Conservation (phyloP, 169 alveolate genomes). For the Cryptosporidium canis region DNA sequence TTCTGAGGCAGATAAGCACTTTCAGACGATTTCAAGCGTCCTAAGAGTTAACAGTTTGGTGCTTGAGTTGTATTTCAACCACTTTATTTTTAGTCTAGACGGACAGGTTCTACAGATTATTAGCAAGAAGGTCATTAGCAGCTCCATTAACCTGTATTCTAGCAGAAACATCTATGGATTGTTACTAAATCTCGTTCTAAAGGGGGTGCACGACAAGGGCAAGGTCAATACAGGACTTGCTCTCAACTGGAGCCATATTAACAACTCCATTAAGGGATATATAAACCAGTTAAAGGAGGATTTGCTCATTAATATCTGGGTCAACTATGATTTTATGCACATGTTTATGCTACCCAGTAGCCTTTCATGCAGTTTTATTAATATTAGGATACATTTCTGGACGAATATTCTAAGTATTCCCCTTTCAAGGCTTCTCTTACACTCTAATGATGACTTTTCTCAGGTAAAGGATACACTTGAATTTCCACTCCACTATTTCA, state of each 20-base stretch:
- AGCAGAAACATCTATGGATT: conserved; percentile 5
- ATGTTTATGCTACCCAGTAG: conserved; percentile 16
- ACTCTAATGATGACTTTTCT: not conserved
- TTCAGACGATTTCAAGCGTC: not conserved
- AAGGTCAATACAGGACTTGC: not conserved
- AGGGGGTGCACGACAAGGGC: conserved; percentile 1
- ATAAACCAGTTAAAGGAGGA: conserved; percentile 30
- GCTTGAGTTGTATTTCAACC: conserved; percentile 11
- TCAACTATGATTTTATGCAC: conserved; percentile 7
- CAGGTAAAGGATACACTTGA: not conserved
- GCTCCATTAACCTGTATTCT: conserved; percentile 12
- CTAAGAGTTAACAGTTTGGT: not conserved
- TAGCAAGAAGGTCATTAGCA: not conserved
- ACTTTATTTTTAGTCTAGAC: conserved; percentile 1
- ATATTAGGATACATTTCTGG: conserved; percentile 34
- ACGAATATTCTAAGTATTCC: conserved; percentile 41
- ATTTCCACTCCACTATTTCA: not conserved
- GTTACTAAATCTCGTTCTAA: not conserved
- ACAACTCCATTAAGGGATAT: conserved; percentile 57
- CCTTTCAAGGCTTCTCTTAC: not conserved
- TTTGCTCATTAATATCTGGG: not conserved
- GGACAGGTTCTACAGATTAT: not conserved
- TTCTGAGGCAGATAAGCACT: not conserved
- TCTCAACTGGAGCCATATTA: conserved; percentile 36
- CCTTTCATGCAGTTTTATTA: not conserved